A percentile compares a stretch with the other conserved stretches of the same genome.
These are phyloP conservation scores for Knoxia roxburghii DNA, from an alignment of 257 asterid genomes.

Conservation along the genomic window DNA sequence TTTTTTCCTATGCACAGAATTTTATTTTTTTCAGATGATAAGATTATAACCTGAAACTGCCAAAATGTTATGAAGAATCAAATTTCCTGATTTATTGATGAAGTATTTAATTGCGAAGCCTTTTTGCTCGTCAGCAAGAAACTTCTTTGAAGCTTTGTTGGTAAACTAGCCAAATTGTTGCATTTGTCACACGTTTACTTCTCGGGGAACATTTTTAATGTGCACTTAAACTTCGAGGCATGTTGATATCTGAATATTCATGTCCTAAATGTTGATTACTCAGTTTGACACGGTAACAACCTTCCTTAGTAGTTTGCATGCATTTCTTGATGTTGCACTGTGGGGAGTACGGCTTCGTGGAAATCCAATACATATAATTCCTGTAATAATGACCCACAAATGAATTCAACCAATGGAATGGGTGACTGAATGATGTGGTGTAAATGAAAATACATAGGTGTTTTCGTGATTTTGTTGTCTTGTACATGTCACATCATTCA, in stretches of 20 bases:
- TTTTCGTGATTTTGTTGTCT: no score
- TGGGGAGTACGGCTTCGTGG: neutral
- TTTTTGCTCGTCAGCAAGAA: neutral
- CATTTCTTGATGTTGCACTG: neutral
- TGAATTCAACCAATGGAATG: no score
- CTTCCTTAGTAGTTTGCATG: neutral
- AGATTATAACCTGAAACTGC: neutral
- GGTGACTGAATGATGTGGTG: no score
- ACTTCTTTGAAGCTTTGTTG: neutral
- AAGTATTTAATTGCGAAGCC: no score
- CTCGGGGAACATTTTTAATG: neutral
- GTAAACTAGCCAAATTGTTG: neutral
- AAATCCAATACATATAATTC: neutral
- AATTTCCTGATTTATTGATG: neutral
- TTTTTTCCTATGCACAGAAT: neutral
- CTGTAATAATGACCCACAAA: no score
- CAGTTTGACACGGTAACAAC: neutral
- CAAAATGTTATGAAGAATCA: neutral
- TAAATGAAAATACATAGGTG: no score
- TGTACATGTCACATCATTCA: no score
- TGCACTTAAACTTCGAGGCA: neutral
- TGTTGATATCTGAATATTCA: neutral
- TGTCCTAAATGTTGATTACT: neutral
- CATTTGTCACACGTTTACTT: neutral
- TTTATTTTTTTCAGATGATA: neutral